Base-by-base conservation (phyloP, 2,329 filamentous ascomycete species). In the Drechslerella dactyloides region DNA sequence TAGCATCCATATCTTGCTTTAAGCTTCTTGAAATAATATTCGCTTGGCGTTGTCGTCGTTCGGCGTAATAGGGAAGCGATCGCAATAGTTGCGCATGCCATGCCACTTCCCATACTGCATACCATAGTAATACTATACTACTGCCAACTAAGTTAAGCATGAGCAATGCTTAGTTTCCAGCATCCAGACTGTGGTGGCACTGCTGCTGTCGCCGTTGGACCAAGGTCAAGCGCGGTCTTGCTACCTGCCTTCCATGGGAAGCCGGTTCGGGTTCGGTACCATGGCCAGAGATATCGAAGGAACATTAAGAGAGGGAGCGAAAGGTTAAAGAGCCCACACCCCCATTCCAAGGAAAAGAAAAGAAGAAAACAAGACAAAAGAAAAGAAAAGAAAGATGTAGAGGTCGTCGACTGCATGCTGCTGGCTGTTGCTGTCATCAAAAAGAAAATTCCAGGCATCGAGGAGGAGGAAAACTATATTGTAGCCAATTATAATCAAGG, bases 181-280 rank as follows among this genome's bases (percentile, higher is more conserved):
- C 15, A 19, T 19, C 44, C 30, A 21, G 21, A 15, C 40, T 19
- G 52, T 69, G 65, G 65, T 69, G 65, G 65, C 65, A 69, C 65
- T 69, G 65, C 52, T 69, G 55, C 58, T 54, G 65, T 59, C 44
- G 44, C 44, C 44, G 44, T 54, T 59, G 52, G 65, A 69, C 65
- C 65, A 69, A 69, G 65, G 65, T 63, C 65, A 63, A 63, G 56
- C 65, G 65, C 65, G 58, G 61, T 50, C 56, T 59, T 69, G 53
- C 33, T 63, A 69, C 65, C 65, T 69, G 65, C 65, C 65, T 69
- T 69, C 65, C 65, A 69, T 69, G 65, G 65, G 65, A 69, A 69
- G 58, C 58, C 58, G 65, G 58, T 63, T 69, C 65, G 65, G 65
- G 65, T 69, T 63, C 65, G 65, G 65, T 69, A 69, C 54, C 30